Base-by-base conservation (phyloP, 257 asterid species). In the Nicotiana knightiana region DNA sequence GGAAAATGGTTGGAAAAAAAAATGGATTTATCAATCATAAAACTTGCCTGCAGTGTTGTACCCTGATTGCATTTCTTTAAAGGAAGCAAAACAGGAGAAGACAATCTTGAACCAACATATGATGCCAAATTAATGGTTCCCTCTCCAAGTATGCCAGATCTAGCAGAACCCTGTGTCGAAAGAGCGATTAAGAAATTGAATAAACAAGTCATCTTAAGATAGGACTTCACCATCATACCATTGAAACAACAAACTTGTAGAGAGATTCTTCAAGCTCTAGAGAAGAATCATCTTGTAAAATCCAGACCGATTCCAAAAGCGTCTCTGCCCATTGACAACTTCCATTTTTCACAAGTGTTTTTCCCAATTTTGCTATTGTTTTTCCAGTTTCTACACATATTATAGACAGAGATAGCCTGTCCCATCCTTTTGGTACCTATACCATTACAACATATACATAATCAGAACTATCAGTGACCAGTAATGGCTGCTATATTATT, bases 401-500 rank as follows among this genome's bases (percentile, higher is more conserved):
- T 63, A 94, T 5, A 33, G 93, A 86, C 67, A 96, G 81, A 39
- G 80, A 87, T 16, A 96, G 95, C 80, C 92, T 91, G 87, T 96
- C 99, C 98, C 98, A 93, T 87, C 97, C 97, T 87, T 94, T 96
- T 28, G 99, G 98, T n/a, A 94, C 97, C 99, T 96, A 84, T 63
- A 78, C 66, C 61, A 80, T 65, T 43, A 67, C 21, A 81, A 26
- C 64, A 53, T 6, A 30, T 43, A 1, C 59, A 80, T 39, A 79
- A 67, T 64, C 59, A 55, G 0, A 43, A 30, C 35, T n/a, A 30
- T 39, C 67, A 78, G 13, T 48, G 43, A 71, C 37, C 73, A 67
- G 55, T 18, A 35, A 33, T 70, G 7, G 6, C 61, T 24, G 2
- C 54, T 21, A 21, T 18, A 43, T 21, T 21, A 8, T 43, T 15